Percentiles rank a stretch among this genome's conserved stretches.
These are phyloP conservation scores for Sutorius australiensis DNA, from an alignment of 768 basidiomycete species.

Conservation along the genomic window DNA sequence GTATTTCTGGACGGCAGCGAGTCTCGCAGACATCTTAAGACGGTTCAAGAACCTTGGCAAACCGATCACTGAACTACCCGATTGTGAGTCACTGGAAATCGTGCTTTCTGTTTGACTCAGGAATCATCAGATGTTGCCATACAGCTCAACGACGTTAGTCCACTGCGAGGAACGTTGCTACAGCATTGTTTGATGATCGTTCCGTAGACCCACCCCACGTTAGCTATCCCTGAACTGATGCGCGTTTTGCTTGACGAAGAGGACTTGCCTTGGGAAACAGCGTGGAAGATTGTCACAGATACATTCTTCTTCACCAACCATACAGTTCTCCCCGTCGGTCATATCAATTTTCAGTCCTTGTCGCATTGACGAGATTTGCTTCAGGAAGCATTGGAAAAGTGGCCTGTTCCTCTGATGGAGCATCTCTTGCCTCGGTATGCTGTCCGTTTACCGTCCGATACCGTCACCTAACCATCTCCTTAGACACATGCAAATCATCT, in stretches of 20 bases:
- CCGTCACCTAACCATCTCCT: neutral
- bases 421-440: slow-evolving; percentile 73
- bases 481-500: slow-evolving; percentile 89
- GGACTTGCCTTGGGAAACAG: slow-evolving; percentile 73
- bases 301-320: slow-evolving; percentile 97
- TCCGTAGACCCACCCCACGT: slow-evolving; percentile 85
- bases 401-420: slow-evolving; percentile 85
- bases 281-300: slow-evolving; percentile 86
- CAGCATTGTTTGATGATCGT: neutral
- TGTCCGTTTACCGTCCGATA: slow-evolving; percentile 1
- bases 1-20: slow-evolving; percentile 92
- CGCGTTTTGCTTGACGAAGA: slow-evolving; percentile 91
- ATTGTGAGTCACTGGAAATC: slow-evolving; percentile 48
- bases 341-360: neutral
- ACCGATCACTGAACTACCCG: slow-evolving; percentile 75
- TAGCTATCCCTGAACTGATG: slow-evolving; percentile 95
- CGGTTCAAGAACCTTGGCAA: slow-evolving; percentile 89
- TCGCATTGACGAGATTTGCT: neutral
- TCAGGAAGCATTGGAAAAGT: slow-evolving; percentile 85
- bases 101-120: slow-evolving; percentile 4
- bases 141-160: slow-evolving; percentile 85
- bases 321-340: slow-evolving; percentile 79
- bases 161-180: neutral
- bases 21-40: slow-evolving; percentile 83
- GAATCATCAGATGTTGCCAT: slow-evolving; percentile 68